Base-by-base conservation (phyloP, 1,284 basidiomycete genomes). In the Sanghuangporus weigelae region DNA sequence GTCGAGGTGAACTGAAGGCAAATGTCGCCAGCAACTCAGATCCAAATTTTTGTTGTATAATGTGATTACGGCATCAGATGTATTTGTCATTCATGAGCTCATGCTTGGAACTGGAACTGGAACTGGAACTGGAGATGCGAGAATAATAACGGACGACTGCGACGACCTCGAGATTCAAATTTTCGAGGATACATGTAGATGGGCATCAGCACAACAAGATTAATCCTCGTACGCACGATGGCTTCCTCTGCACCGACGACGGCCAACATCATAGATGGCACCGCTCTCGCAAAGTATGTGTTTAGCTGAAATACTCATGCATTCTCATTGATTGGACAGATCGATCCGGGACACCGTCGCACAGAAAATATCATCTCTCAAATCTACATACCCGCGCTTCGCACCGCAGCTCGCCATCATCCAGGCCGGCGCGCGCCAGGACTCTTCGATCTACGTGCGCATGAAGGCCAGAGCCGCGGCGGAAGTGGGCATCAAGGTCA, bases 381-480 rank as follows among this genome's bases (percentile, higher is more conserved):
- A 85, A 72, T 73, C 83, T 10, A 79, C 79, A 66, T 86, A 85
- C 74, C 89, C 94, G 26, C 89, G 90, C 50, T 98, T 99, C 81
- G 84, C 90, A 71, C 92, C 95, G 16, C 85, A 90, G 75, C 85
- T 99, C 42, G 90, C 87, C 71, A 96, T 99, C 77, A 85, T 99
- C 63, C 97, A 99, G 78, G 95, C 95, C 61, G 97, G 97, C 59
- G 85, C 86, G 39, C 88, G 92, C 67, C 89, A 93, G 46, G 96
- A 98, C 73, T 98, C 95, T 7, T 81, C 82, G 39, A 90, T 91
- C 60, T 99, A 99, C 78, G 91, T 99, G 68, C 93, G 94, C 72
- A 98, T 98, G 96, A 99, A 99, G 79, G 82, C 86, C 59, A 97
- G 96, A 76, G 97, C 97, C 11, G 93, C 96, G 26, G 88, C 95